Base-by-base conservation (phyloP, 306 rosid species). In the Gastrolobium villosum region DNA sequence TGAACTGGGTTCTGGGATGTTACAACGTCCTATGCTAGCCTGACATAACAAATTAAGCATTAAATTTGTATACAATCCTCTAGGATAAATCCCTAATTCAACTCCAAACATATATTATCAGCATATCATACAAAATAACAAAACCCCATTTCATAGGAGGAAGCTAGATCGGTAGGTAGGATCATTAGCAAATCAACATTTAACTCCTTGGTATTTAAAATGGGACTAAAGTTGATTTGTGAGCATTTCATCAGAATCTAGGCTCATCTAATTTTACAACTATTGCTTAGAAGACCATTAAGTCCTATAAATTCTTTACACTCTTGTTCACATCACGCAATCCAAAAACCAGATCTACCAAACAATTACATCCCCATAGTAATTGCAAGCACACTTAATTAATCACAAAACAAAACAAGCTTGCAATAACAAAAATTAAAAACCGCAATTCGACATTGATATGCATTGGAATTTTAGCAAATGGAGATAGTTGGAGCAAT, bases 1-100 rank as follows among this genome's bases (percentile, higher is more conserved):
- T 46, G 90, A 86, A 66, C 95, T 90, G 11, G 97, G 98, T 75
- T 94, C 97, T 2, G 88, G 90, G 55, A 81, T 40, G 45, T 88
- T 88, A 76, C 98, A 94, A 65, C 90, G 94, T 62, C 98, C 97
- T 6, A 88, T 37, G 5, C 88, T 90, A 64, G 98, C 98, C 98
- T 94, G 92, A 73, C 66, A 84, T 31, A 65, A 32, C 56, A 84
- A 76, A 73, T 2, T 6, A 72, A 65, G 50, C 41, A 34, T 75
- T 8, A 35, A 82, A 74, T 10, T 4, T 14, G 26, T 41, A 65
- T 37, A 2, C 8, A 78, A 65, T 75, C 55, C 26, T 45, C 67
- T 6, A 2, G 0, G 31, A 70, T 44, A 52, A 45, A 52, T 32
- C 50, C 46, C 62, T 30, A 15, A 64, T 28, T 56, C 36, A 48